Evolutionary conservation across 75 land plant genomes (phyloP).

Genomic region (Sequoiadendron giganteum): DNA sequence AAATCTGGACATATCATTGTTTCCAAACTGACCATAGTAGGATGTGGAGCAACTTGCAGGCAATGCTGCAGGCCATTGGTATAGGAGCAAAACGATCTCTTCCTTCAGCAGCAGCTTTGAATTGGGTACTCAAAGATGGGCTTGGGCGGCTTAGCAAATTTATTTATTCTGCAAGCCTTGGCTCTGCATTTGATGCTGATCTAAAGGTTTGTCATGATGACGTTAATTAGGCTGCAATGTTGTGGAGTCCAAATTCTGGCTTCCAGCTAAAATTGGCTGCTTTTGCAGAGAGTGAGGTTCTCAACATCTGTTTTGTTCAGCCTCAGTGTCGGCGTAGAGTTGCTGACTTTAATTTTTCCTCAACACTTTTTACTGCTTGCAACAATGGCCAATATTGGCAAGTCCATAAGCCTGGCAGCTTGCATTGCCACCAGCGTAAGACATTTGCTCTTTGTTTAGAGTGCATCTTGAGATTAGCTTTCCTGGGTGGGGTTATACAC

Average conservation of each 20-base stretch:
- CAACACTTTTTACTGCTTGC: slow-evolving; percentile 65
- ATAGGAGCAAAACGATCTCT: slow-evolving; percentile 57
- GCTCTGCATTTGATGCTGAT: slow-evolving; percentile 71
- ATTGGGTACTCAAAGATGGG: slow-evolving; percentile 85
- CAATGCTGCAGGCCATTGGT: slow-evolving; percentile 79
- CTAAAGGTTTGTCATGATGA: slow-evolving; percentile 45
- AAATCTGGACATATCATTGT: not conserved
- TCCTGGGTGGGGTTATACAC: not conserved
- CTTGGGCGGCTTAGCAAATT: slow-evolving; percentile 67
- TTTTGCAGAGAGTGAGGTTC: slow-evolving; percentile 69
- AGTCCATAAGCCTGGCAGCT: slow-evolving; percentile 61
- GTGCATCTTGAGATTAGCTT: not conserved
- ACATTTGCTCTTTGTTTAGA: slow-evolving; percentile 2
- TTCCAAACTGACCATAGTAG: not conserved
- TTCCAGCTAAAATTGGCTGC: not conserved
- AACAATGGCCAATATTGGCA: slow-evolving; percentile 65
- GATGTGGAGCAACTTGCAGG: slow-evolving; percentile 26
- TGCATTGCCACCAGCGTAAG: slow-evolving; percentile 70
- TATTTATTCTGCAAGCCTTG: slow-evolving; percentile 57
- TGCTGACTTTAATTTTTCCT: slow-evolving; percentile 67
- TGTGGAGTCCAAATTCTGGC: not conserved
- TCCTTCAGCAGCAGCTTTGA: slow-evolving; percentile 70
- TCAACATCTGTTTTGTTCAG: slow-evolving; percentile 66
- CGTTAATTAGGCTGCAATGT: not conserved
- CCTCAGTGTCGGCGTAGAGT: slow-evolving; percentile 73